Conservation (phyloP, 257 asterid genomes). For the Lavandula angustifolia region DNA sequence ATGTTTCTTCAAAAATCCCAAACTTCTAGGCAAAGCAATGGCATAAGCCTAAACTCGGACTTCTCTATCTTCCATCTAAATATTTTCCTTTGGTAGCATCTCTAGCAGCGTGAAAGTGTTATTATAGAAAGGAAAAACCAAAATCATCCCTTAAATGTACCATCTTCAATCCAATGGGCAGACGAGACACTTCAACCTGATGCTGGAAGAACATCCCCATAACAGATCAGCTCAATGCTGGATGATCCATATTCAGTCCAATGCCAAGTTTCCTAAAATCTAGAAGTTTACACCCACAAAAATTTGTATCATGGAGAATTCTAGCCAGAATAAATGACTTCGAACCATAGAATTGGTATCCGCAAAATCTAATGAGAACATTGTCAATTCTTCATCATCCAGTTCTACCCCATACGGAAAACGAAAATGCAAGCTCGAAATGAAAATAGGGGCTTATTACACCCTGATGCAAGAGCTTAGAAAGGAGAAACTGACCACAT, state of each 20-base stretch:
- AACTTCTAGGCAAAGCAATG: neutral
- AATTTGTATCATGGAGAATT: neutral
- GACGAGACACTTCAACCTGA: too few species aligned
- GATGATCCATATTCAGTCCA: too few species aligned
- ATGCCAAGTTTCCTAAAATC: neutral
- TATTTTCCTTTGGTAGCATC: neutral
- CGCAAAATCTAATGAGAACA: neutral
- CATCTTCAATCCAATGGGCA: too few species aligned
- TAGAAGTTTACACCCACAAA: neutral
- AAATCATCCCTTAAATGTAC: neutral
- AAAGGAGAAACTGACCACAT: slow-evolving; percentile 68
- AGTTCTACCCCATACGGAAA: neutral
- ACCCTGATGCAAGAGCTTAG: slow-evolving; percentile 60
- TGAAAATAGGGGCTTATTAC: slow-evolving; percentile 46
- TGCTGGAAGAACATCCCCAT: too few species aligned
- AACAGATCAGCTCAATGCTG: too few species aligned
- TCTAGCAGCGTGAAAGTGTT: slow-evolving; percentile 22
- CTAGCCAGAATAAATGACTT: neutral
- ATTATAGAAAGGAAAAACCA: neutral
- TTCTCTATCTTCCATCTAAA: neutral
- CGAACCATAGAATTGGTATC: slow-evolving; percentile 1
- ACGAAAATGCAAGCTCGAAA: neutral
- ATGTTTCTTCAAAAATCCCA: neutral
- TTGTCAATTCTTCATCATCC: neutral
- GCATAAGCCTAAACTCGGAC: slow-evolving; percentile 4